Conservation (phyloP, 2,329 filamentous ascomycete genomes). For the Talaromyces sp. region DNA sequence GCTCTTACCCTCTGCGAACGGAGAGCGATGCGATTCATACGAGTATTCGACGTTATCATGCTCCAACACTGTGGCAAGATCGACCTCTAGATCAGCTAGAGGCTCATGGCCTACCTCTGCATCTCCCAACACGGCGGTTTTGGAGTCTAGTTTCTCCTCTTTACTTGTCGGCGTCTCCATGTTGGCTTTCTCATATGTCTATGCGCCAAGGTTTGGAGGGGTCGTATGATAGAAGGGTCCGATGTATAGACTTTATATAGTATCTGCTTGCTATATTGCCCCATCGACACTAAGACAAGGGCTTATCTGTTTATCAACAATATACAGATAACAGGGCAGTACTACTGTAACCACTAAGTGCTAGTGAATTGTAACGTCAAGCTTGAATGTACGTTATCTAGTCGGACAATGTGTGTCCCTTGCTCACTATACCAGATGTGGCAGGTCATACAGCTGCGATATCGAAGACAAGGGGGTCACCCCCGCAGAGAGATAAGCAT, state of each 20-base stretch:
- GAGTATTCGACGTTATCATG: slow-evolving; percentile 13
- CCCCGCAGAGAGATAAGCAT: slow-evolving; percentile 1
- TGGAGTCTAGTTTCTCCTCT: slow-evolving; percentile 4
- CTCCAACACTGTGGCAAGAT: slow-evolving; percentile 10
- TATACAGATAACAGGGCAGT: not conserved
- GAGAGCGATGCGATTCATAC: slow-evolving; percentile 25
- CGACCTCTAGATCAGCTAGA: slow-evolving; percentile 14
- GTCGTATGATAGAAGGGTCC: not conserved
- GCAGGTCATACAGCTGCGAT: not conserved
- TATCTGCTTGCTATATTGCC: not conserved
- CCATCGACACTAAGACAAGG: no score
- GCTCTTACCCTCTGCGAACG: slow-evolving; percentile 20
- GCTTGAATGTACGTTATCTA: not conserved
- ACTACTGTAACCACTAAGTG: no score
- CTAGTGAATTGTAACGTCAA: not conserved
- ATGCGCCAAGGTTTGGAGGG: not conserved
- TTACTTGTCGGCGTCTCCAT: not conserved
- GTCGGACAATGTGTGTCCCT: not conserved
- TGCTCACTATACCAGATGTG: not conserved
- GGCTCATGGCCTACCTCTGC: slow-evolving; percentile 5
- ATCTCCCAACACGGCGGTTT: slow-evolving; percentile 2
- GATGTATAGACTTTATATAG: not conserved
- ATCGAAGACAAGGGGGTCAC: not conserved
- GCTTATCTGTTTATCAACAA: not conserved
- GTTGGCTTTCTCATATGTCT: not conserved